Base-by-base conservation (phyloP, 352 stramenopile genomes). In the Globisporangium polare region DNA sequence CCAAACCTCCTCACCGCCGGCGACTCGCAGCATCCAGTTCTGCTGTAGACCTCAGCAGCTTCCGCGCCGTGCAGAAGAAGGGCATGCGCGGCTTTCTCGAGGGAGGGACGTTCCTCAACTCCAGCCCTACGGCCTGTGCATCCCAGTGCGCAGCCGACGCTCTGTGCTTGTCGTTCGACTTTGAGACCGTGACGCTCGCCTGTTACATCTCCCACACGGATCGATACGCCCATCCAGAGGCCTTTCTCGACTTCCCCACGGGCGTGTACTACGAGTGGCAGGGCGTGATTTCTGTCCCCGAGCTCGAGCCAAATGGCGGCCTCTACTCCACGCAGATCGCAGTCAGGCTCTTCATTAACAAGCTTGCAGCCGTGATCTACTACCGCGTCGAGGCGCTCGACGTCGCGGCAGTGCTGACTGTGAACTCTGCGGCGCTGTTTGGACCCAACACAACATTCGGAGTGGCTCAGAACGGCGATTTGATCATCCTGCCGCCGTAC, bases 221-320 rank as follows among this genome's bases (percentile, higher is more conserved):
- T 59, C 74, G 80, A 13, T 94, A 86, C 58, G 67, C 68, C 1
- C 70, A 88, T 42, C 80, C 82, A 0, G 71, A 86, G 22, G 78
- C 80, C 33, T 92, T 90, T 58, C 59, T 94, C 22, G 65, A 73
- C 35, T 91, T 90, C 33, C 67, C 80, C 6, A 85, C 77, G 0
- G 83, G 82, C 17, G 65, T 84, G 27, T 91, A 94, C 63, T 92
- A 90, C 52, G 84, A 94, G 58, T 92, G 84, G 84, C 77, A 91
- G 59, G 80, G 79, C 7, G 50, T 68, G 17, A 75, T 86, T 9
- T 66, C 63, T 6, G 39, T 63, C 2, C 82, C 84, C 0, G 64
- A 84, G 50, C 53, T 94, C 2, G 78, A 87, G 35, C 84, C 84
- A 3, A 77, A 77, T 41, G 82, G 84, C 3, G 83, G 80, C 3